Base-by-base conservation (phyloP, 176 grass and related monocot genomes). In the Juncus inflexus region DNA sequence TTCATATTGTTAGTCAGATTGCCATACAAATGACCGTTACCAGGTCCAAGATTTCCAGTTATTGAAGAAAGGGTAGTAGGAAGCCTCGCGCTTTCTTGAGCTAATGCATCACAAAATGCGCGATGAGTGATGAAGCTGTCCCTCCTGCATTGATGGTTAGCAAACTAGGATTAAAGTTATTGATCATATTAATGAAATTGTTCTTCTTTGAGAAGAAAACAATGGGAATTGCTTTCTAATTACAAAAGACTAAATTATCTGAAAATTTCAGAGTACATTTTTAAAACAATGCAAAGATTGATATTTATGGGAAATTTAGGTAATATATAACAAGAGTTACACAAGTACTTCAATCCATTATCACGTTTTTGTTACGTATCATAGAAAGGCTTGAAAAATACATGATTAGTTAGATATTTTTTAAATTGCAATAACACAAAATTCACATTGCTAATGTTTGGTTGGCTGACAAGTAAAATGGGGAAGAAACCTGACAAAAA, bases 71-170 rank as follows among this genome's bases (percentile, higher is more conserved):
- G 54, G 2, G 67, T 9, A 1, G 63, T 8, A 3, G 83, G 72
- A 38, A 99, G 40, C 50, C 83, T 80, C 3, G 83, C 85, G 59
- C 80, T 90, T 74, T 99, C 95, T 52, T 91, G 95, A 15, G 95
- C 95, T 15, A 99, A 65, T 9, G 95, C 95, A 65, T 99, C 95
- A 13, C 95, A 99, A 79, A 99, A 99, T 39, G 95, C 95, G 9
- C 95, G 80, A 75, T 99, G 94, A 7, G 94, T 99, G 80, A 99
- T 86, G 82, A 99, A 99, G 78, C 94, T 99, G 63, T 99, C 95
- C 75, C 95, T 81, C 80, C 95, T 99, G 83, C 58, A 82, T 66
- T 60, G 11, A 50, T n/a, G 37, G 5, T 10, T 5, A 64, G 3
- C 45, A 42, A 45, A 45, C 5, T 11, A 56, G 54, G 54, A 57